A percentile compares a stretch with the other conserved stretches of the same genome.
Evolutionary conservation across 2,329 filamentous ascomycete genomes (phyloP).

Genomic region (Fusarium pilosicola): DNA sequence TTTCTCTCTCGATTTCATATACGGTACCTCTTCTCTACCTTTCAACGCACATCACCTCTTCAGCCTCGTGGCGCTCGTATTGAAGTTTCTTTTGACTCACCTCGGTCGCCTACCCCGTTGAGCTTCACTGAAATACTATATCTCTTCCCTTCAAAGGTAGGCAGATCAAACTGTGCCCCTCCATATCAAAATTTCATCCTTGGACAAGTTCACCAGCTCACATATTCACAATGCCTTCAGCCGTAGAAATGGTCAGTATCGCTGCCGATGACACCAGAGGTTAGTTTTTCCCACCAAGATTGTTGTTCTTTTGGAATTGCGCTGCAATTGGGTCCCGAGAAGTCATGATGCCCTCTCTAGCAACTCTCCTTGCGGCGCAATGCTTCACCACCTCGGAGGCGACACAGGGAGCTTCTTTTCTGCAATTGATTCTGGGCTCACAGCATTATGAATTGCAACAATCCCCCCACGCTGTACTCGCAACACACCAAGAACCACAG

Average conservation of each 20-base stretch:
- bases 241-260: constrained; percentile 52
- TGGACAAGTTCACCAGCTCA: constrained; percentile 30
- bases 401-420: background rate
- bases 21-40: constrained; percentile 3
- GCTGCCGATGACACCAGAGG: constrained; percentile 58
- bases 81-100: constrained; percentile 24
- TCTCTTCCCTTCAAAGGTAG: constrained; percentile 26
- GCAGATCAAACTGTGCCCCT: constrained; percentile 23
- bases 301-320: background rate
- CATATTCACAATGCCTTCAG: constrained; percentile 48
- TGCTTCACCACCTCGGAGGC: background rate
- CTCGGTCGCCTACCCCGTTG: constrained; percentile 20
- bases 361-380: background rate
- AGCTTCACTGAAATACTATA: constrained; percentile 30
- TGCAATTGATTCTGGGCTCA: background rate
- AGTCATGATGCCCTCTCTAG: constrained; percentile 19
- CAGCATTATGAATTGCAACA: background rate
- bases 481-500: background rate
- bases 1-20: background rate
- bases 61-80: constrained; percentile 29
- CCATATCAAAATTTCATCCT: constrained; percentile 29
- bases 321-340: background rate
- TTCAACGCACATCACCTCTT: constrained; percentile 5
- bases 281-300: constrained; percentile 41
- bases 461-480: background rate